Conservation (phyloP, 805 yeast species). For the Yarrowia osloensis region DNA sequence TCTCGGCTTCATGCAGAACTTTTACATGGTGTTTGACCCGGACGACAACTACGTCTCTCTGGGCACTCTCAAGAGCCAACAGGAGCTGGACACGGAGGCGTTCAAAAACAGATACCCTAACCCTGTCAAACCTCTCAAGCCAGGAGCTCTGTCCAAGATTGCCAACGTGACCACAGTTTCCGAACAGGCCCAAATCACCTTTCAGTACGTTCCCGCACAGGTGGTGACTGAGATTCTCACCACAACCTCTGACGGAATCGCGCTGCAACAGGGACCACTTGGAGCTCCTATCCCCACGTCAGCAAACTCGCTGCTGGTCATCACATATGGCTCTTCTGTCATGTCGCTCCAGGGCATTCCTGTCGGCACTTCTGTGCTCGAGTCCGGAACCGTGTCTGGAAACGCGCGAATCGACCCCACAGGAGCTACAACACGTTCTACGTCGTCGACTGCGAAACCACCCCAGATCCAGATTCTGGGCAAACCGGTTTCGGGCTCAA, state of each 20-base stretch:
- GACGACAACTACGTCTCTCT: constrained; percentile 35
- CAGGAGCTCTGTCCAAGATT: not conserved
- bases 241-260: not conserved
- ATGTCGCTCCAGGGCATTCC: constrained; percentile 20
- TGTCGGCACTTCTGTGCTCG: not conserved
- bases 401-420: constrained; percentile 24
- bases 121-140: constrained; percentile 23
- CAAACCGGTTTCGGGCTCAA: constrained; percentile 2
- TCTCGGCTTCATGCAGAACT: constrained; percentile 32
- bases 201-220: not conserved
- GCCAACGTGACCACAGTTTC: constrained; percentile 21
- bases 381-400: constrained; percentile 9
- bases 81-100: not conserved
- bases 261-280: not conserved
- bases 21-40: constrained; percentile 36
- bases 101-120: not conserved
- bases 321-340: constrained; percentile 13
- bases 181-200: constrained; percentile 20
- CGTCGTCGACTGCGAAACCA: not conserved
- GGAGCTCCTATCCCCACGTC: not conserved
- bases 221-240: constrained; percentile 2
- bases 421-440: not conserved
- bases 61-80: constrained; percentile 29
- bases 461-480: constrained; percentile 21
- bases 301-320: not conserved